Percentiles rank a stretch among this genome's conserved stretches.
Evolutionary conservation across 192 early-diverging fungal genomes (phyloP).

Genomic region (Backusella sp.): DNA sequence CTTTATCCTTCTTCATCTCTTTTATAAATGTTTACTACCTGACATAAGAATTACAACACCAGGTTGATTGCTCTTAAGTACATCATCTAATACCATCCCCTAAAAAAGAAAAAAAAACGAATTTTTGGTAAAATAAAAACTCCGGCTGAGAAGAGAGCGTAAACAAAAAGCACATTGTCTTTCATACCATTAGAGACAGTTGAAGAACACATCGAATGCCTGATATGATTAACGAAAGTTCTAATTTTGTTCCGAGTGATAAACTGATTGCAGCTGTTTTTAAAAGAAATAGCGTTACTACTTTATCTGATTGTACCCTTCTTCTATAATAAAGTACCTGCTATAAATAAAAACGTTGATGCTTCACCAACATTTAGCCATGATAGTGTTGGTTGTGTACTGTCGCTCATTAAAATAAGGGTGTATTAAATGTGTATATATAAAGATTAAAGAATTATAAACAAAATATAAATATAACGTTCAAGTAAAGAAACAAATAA

Average conservation of each 20-base stretch:
- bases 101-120: conserved; percentile 24
- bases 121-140: not conserved
- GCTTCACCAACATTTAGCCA: conserved; percentile 26
- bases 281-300: not conserved
- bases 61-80: conserved; percentile 62
- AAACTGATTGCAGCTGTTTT: conserved; percentile 16
- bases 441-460: not conserved
- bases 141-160: not conserved
- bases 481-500: conserved; percentile 1
- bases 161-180: not conserved
- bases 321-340: conserved; percentile 19
- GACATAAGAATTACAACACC: conserved; percentile 60
- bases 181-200: conserved; percentile 66
- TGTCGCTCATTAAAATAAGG: not conserved
- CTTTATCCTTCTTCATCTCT: not conserved
- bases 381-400: not conserved
- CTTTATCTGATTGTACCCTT: not conserved
- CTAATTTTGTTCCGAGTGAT: conserved; percentile 62
- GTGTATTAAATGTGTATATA: conserved; percentile 2
- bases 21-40: conserved; percentile 31
- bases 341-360: conserved; percentile 17
- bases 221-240: conserved; percentile 63
- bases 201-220: conserved; percentile 75
- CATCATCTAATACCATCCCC: conserved; percentile 65
- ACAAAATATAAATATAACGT: not conserved